Evolutionary conservation across 108 stramenopile genomes (phyloP).

Genomic region (Asterionellopsis glacialis): DNA sequence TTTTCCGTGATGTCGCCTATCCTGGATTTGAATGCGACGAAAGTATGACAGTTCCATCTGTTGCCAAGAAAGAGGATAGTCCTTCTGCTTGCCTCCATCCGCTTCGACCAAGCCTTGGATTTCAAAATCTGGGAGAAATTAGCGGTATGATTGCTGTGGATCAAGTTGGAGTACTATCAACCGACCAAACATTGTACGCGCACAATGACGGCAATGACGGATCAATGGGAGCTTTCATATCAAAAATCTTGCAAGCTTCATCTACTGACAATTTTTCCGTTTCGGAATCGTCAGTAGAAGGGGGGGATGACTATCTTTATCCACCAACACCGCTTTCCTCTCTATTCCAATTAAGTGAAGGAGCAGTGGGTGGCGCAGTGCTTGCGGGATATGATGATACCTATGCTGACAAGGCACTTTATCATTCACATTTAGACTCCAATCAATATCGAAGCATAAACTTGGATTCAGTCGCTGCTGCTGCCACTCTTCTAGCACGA

Average conservation of each 20-base stretch:
- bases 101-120: constrained; percentile 63
- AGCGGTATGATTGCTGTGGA: constrained; percentile 80
- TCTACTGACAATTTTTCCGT: constrained; percentile 33
- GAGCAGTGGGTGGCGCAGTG: constrained; percentile 63
- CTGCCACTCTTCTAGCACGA: constrained; percentile 82
- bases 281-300: constrained; percentile 38
- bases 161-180: constrained; percentile 65
- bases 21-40: constrained; percentile 59
- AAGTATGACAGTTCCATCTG: constrained; percentile 36
- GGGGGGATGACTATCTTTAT: constrained; percentile 44
- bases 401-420: constrained; percentile 53
- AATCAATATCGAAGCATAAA: constrained; percentile 36
- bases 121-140: constrained; percentile 60
- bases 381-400: constrained; percentile 78
- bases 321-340: constrained; percentile 80
- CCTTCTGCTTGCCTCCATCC: constrained; percentile 70
- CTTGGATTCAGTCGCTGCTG: constrained; percentile 64
- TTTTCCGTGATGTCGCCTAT: constrained; percentile 65
- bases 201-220: constrained; percentile 47
- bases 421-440: constrained; percentile 76
- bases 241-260: constrained; percentile 57
- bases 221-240: constrained; percentile 46
- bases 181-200: constrained; percentile 51
- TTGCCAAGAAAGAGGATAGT: constrained; percentile 40
- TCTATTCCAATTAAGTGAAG: constrained; percentile 44